A percentile compares a stretch with the other conserved stretches of the same genome.
These are phyloP conservation scores for Stephanodiscus minutulus DNA, from an alignment of 108 stramenopile species.

Conservation along the genomic window DNA sequence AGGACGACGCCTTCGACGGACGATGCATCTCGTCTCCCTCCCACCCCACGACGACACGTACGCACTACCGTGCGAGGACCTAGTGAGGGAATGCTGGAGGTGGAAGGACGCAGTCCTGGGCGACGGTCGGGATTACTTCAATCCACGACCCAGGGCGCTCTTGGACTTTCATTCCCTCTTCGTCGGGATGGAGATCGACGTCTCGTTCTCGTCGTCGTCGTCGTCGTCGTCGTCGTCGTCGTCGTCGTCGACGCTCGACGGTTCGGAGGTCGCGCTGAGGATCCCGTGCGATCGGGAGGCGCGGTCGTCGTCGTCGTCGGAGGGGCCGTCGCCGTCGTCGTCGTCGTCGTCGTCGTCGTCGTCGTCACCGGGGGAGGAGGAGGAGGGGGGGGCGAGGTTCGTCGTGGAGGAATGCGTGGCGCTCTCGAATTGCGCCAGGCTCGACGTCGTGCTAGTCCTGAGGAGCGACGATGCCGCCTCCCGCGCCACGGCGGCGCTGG, in stretches of 20 bases:
- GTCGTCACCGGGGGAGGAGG: too few relatives aligned
- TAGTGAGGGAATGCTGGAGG: constrained; percentile 65
- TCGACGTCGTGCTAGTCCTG: constrained; percentile 58
- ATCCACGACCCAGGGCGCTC: constrained; percentile 74
- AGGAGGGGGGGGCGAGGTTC: not conserved
- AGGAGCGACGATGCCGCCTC: not conserved
- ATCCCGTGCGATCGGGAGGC: not conserved
- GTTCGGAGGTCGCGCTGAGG: constrained; percentile 2
- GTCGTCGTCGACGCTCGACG: not conserved
- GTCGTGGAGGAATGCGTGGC: constrained; percentile 61
- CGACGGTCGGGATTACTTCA: constrained; percentile 83
- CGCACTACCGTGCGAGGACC: constrained; percentile 22
- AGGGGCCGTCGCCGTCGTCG: not conserved
- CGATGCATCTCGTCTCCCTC: constrained; percentile 42
- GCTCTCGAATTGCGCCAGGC: constrained; percentile 78
- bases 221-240: not conserved
- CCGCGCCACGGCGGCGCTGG: not conserved
- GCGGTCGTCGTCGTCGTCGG: not conserved
- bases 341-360: not conserved
- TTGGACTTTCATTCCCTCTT: constrained; percentile 54
- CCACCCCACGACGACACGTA: constrained; percentile 35
- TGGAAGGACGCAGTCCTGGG: constrained; percentile 83
- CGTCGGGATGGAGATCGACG: constrained; percentile 32
- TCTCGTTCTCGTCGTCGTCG: constrained; percentile 3
- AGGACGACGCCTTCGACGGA: not conserved